Base-by-base conservation (phyloP, 495 filamentous ascomycete species). In the Entonaema liquescens region DNA sequence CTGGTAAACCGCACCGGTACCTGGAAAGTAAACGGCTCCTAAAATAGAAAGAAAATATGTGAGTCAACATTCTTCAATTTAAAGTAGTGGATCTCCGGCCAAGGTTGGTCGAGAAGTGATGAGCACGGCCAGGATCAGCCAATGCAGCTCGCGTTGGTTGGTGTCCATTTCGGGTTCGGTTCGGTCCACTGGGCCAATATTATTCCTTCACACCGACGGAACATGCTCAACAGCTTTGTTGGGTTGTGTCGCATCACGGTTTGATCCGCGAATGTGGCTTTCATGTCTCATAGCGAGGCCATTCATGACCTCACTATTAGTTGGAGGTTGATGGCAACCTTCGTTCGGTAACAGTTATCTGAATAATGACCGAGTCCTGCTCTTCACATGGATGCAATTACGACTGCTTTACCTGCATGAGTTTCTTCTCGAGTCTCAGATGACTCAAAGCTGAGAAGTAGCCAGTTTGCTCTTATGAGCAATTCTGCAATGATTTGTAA, bases 391-490 rank as follows among this genome's bases (percentile, higher is more conserved):
- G 80, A 83, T 59, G 84, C 84, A 77, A 89, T 86, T 49, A 88
- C 78, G 71, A 91, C 80, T 44, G 88, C 88, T 73, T 87, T 88
- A 75, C 83, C 83, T 79, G 85, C 82, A 52, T 82, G 76, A 11
- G 76, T 73, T 54, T 74, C 75, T 42, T 83, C 79, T 73, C 89
- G 83, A 42, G 80, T 80, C 59, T 87, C 79, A 0, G 87, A 85
- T 68, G 81, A 76, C 74, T 92, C 90, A 17, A 88, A 75, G 26
- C 81, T 84, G 35, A 91, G 71, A 35, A 90, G 79, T 17, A 92
- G 77, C 75, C 81, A 80, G 35, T 82, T 87, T 19, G 87, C 85
- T 60, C 88, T 84, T 28, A 92, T 82, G 62, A 89, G 77, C 59
- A 92, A 71, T 79, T 91, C 90, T 89, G 65, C 7, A 9, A 52